phyloP scores from a whole-genome alignment of 2,329 filamentous ascomycete genomes.

The Cladophialophora yegresii region DNA sequence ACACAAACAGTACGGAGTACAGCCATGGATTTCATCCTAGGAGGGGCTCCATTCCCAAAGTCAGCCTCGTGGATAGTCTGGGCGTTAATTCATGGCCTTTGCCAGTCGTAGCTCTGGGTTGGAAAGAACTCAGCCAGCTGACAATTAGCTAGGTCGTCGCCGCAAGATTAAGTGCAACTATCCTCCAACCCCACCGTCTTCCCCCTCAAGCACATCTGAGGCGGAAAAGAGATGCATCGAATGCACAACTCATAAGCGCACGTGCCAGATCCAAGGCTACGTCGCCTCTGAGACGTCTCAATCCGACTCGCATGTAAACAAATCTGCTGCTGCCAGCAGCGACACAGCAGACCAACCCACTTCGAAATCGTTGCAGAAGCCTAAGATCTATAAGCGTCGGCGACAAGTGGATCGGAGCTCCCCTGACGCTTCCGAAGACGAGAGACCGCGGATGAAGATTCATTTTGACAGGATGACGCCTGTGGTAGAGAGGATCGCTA shows the following conservation, averaged over 20 bases:
- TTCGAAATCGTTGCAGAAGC: not conserved
- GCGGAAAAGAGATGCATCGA: slow-evolving; percentile 28
- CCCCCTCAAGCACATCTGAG: not conserved
- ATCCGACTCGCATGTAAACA: not conserved
- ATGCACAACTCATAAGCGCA: slow-evolving; percentile 28
- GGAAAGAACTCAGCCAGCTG: not conserved
- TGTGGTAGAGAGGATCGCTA: slow-evolving; percentile 25
- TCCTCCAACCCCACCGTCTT: slow-evolving; percentile 6
- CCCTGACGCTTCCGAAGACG: slow-evolving; percentile 8
- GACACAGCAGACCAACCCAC: not conserved
- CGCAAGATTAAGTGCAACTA: slow-evolving; percentile 37
- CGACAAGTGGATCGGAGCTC: slow-evolving; percentile 4
- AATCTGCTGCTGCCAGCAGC: not conserved
- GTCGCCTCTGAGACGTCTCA: slow-evolving; percentile 13
- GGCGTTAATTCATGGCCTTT: not conserved
- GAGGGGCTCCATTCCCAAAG: no score
- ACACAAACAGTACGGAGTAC: not conserved
- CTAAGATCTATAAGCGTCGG: slow-evolving; percentile 28
- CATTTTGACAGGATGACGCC: slow-evolving; percentile 27
- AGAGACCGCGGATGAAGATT: slow-evolving; percentile 20
- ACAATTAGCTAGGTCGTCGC: slow-evolving; percentile 31
- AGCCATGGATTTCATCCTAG: not conserved
- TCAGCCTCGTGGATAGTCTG: not conserved
- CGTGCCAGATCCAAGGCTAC: slow-evolving; percentile 31
- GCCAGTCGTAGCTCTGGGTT: not conserved